Conservation (phyloP, 805 yeast species). For the Lachancea waltii region DNA sequence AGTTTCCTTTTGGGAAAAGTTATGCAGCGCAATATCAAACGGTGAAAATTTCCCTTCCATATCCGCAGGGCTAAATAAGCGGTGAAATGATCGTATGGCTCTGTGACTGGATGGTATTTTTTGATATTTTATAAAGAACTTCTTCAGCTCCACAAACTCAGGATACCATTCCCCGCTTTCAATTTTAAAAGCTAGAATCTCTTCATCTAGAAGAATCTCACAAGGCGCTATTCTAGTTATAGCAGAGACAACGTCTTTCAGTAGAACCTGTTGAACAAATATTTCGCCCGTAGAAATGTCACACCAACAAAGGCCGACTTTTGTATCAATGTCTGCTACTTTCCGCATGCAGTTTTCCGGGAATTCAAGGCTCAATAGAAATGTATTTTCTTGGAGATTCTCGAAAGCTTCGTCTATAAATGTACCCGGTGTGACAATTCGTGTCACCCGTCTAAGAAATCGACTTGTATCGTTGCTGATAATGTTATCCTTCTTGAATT, state of each 20-base stretch:
- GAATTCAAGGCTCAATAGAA: conserved; percentile 55
- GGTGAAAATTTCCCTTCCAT: conserved; percentile 20
- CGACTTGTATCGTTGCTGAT: conserved; percentile 33
- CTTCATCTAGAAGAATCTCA: conserved; percentile 60
- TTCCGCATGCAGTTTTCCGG: conserved; percentile 42
- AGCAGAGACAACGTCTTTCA: conserved; percentile 59
- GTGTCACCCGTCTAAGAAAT: conserved; percentile 61
- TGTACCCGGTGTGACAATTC: conserved; percentile 91
- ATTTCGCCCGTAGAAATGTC: conserved; percentile 82
- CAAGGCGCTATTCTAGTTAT: conserved; percentile 73
- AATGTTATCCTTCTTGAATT: conserved; percentile 34
- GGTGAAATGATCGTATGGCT: conserved; percentile 34
- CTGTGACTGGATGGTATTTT: conserved; percentile 36
- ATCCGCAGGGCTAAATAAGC: conserved; percentile 32
- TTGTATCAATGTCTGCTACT: conserved; percentile 33
- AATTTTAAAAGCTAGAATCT: conserved; percentile 35
- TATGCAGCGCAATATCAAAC: conserved; percentile 22
- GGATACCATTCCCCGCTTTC: conserved; percentile 49
- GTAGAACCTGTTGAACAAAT: conserved; percentile 55
- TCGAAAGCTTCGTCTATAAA: conserved; percentile 79
- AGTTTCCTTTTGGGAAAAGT: conserved; percentile 42
- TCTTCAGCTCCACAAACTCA: conserved; percentile 50
- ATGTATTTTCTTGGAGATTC: conserved; percentile 66
- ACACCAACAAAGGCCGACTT: conserved; percentile 78
- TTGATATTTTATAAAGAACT: conserved; percentile 53